A percentile compares a stretch with the other conserved stretches of the same genome.
Evolutionary conservation across 2,329 filamentous ascomycete genomes (phyloP).

Genomic region (Alternaria brassicicola): DNA sequence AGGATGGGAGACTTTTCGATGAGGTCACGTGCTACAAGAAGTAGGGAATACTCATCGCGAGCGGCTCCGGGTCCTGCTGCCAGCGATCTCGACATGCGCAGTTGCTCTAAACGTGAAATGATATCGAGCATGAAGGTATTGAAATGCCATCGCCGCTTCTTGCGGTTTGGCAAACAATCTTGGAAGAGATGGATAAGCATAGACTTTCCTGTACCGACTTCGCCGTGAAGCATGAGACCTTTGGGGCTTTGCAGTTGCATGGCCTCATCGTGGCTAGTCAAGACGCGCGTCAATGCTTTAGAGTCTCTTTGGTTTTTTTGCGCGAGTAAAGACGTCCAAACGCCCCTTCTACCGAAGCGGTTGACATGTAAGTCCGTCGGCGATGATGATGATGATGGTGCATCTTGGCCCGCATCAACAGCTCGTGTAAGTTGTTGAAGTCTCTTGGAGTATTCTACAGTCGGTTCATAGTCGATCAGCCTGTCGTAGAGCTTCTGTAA

Average conservation of each 20-base stretch:
- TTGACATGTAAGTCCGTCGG: slow-evolving; percentile 27
- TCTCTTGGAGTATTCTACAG: slow-evolving; percentile 69
- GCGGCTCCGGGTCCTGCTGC: slow-evolving; percentile 16
- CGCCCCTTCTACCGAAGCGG: slow-evolving; percentile 47
- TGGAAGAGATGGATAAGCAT: slow-evolving; percentile 87
- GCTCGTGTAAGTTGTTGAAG: slow-evolving; percentile 64
- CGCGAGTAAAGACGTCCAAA: slow-evolving; percentile 63
- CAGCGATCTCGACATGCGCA: slow-evolving; percentile 55
- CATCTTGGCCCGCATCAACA: slow-evolving; percentile 40
- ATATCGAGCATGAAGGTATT: slow-evolving; percentile 85
- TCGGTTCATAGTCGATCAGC: slow-evolving; percentile 79
- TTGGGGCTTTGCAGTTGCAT: slow-evolving; percentile 73
- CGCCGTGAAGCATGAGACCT: slow-evolving; percentile 78
- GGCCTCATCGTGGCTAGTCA: slow-evolving; percentile 74
- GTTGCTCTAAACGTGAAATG: slow-evolving; percentile 71
- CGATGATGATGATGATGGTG: slow-evolving; percentile 45
- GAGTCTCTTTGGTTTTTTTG: slow-evolving; percentile 59
- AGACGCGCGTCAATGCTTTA: slow-evolving; percentile 69
- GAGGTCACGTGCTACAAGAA: slow-evolving; percentile 77
- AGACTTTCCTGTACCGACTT: slow-evolving; percentile 82
- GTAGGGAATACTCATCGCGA: slow-evolving; percentile 68
- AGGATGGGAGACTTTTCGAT: slow-evolving; percentile 76
- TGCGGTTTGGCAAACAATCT: slow-evolving; percentile 73
- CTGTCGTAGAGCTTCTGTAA: slow-evolving; percentile 77
- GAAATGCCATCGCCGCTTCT: slow-evolving; percentile 80